Base-by-base conservation (phyloP, 2,329 filamentous ascomycete genomes). In the Stachybotrys chlorohalonatus region DNA sequence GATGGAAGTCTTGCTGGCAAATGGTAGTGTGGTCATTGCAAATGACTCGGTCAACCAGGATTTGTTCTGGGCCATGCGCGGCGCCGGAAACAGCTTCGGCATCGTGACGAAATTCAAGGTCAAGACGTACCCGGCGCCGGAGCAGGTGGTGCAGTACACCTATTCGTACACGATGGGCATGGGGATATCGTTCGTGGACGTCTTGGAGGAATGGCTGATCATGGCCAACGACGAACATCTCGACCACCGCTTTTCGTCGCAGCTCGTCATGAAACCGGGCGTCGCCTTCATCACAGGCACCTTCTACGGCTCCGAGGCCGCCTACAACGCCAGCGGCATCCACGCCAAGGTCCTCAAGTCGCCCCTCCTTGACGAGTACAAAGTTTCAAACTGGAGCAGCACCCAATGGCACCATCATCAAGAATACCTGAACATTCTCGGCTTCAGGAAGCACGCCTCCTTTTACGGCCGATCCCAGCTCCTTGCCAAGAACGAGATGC, bases 161-260 rank as follows among this genome's bases (percentile, higher is more conserved):
- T 86, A 79, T 66, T 74, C 72, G 8, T 68, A 42, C 13, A 42
- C 13, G 36, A 42, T 42, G 36, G 75, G 75, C 5, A 75, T 70
- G 5, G 74, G 76, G 32, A 60, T 68, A 11, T 73, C 78, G 1
- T 74, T 80, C 59, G 76, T 77, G 0, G 62, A 71, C 7, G 61
- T 80, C 0, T 84, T 80, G 66, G 72, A 75, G 55, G 67, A 75
- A 13, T 87, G 84, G 84, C 83, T 86, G 57, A 69, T 70, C 1
- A 69, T 86, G 11, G 70, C 82, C 45, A 66, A 73, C 1, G 77
- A 85, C 55, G 76, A 79, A 2, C 63, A 71, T 1, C 71, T 87
- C 5, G 80, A 83, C 58, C 75, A 79, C 47, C 78, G 82, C 16
- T 84, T 86, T 60, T 76, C 80, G 3, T 78, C 75, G 6, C 73